Base-by-base conservation (phyloP, 2,329 filamentous ascomycete species). In the Scytalidium sp. region DNA sequence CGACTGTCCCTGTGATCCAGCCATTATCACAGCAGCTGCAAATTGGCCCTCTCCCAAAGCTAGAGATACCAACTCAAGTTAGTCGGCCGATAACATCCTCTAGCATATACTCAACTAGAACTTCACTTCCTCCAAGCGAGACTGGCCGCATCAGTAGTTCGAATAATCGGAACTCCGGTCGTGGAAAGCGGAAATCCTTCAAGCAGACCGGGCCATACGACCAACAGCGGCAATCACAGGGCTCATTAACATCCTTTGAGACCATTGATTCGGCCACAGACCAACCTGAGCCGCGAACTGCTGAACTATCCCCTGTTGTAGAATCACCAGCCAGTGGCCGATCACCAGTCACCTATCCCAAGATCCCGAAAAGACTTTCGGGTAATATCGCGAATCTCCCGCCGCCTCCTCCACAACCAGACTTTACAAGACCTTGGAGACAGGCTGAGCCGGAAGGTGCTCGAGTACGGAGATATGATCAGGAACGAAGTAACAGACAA, bases 341-440 rank as follows among this genome's bases (percentile, higher is more conserved):
- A 19, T 59, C 58, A 49, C 60, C 61, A n/a, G 62, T 62, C 19
- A 56, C 49, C 15, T 62, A 63, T 39, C 61, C 62, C 3, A 62
- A 60, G 45, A 63, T 62, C 27, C 50, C 52, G 6, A 41, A 41
- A 41, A 36, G 40, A 9, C 42, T 45, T n/a, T 29, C 45, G 6
- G 21, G 40, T 6, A 11, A 19, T 19, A 50, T 43, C 17, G 40
- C 43, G 11, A 22, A 50, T 11, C 48, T 54, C 44, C 50, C 55
- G 21, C 57, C 57, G 1, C 56, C 57, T 2, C 58, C 58, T 13
- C 49, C 58, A 29, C 59, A 56, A 25, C 54, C 52, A 42, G 46
- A 57, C 19, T 56, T 61, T 40, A 44, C 40, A 23, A 53, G 56
- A 32, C 59, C 57, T 15, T 63, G 60, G 62, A 43, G 54, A 51